Evolutionary conservation across 768 basidiomycete genomes (phyloP), one percentile per base, ranked within the genome.

Genomic region (Tricholoma hemisulphureum): DNA sequence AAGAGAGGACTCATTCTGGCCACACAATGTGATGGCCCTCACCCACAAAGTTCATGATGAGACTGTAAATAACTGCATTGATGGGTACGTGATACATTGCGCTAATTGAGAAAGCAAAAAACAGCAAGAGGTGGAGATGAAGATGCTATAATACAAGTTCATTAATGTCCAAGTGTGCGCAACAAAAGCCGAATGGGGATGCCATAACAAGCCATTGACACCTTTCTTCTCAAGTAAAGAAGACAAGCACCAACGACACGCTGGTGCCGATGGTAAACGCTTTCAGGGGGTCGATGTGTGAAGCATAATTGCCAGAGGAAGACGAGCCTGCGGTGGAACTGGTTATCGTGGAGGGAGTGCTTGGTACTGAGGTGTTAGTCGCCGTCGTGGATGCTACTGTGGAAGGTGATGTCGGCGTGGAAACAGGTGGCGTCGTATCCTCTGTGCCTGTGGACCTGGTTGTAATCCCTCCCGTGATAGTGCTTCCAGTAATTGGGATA

Each of bases 291-390:
- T 51, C 51, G 10, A 64, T 24, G 34, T 53, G 63, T 10, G 62
- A 43, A 24, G 68, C 65, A 69, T 32, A 69, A n/a, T n/a, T n/a
- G n/a, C n/a, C 73, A 21, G 67, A 66, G 52, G 67, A 72, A 16
- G 68, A 46, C 48, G 67, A 56, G 4, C 61, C 53, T 10, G 65
- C 58, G 14, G 62, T 48, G 13, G 65, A 51, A 53, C 53, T 48
- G 14, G 60, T 48, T 20, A 57, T 29, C 35, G 53, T 50, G 8
- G 72, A 65, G 18, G 62, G 53, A 11, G 69, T 63, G 3, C 58
- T 34, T 20, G 52, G 20, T 26, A 53, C 45, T 21, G 63, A 32
- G 64, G 65, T 1, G 49, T 16, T 45, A 14, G 67, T 60, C 37
- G 55, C 59, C 53, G 35, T 59, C 37, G 64, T 55, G 16, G 56